A percentile compares a stretch with the other conserved stretches of the same genome.
Evolutionary conservation across 1,284 basidiomycete species (phyloP).

Genomic region (Spongispora temasekensis): DNA sequence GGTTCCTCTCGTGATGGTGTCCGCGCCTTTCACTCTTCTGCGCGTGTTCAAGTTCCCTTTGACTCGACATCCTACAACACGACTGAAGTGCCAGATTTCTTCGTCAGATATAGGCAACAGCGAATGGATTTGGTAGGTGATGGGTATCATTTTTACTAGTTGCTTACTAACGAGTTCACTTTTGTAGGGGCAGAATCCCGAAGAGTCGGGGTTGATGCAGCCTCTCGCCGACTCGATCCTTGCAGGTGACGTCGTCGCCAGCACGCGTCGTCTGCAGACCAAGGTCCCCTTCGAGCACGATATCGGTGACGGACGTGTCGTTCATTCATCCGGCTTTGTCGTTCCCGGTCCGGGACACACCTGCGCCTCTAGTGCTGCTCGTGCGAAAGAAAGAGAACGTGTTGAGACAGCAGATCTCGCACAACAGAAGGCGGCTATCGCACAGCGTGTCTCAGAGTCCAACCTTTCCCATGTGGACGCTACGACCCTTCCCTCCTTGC

Average conservation of each 20-base stretch:
- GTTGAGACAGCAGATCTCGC: conserved; percentile 19
- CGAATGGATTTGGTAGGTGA: conserved; percentile 18
- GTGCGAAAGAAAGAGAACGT: conserved; percentile 28
- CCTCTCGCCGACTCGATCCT: conserved; percentile 25
- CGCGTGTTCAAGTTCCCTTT: conserved; percentile 9
- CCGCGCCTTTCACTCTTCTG: conserved; percentile 36
- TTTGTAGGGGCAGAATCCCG: not conserved
- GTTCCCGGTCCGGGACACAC: conserved; percentile 32
- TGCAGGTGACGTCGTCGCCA: conserved; percentile 30
- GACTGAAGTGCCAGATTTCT: conserved; percentile 30
- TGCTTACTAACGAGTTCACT: not conserved
- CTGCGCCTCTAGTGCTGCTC: conserved; percentile 24
- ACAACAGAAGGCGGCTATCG: conserved; percentile 35
- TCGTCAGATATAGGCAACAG: conserved; percentile 29
- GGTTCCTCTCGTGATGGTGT: not conserved
- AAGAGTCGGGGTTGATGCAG: conserved; percentile 25
- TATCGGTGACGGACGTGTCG: conserved; percentile 18
- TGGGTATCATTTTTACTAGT: too few species aligned
- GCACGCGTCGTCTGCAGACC: conserved; percentile 25
- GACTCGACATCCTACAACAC: conserved; percentile 32
- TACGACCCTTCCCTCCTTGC: conserved; percentile 24
- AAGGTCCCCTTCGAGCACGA: conserved; percentile 34
- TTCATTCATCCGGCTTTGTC: conserved; percentile 37
- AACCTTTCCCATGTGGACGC: conserved; percentile 27
- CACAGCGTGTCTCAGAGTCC: conserved; percentile 35